A percentile compares a stretch with the other conserved stretches of the same genome.
Evolutionary conservation across 148 eudicot genomes (phyloP).

Genomic region (Tetragonia tetragonoides): DNA sequence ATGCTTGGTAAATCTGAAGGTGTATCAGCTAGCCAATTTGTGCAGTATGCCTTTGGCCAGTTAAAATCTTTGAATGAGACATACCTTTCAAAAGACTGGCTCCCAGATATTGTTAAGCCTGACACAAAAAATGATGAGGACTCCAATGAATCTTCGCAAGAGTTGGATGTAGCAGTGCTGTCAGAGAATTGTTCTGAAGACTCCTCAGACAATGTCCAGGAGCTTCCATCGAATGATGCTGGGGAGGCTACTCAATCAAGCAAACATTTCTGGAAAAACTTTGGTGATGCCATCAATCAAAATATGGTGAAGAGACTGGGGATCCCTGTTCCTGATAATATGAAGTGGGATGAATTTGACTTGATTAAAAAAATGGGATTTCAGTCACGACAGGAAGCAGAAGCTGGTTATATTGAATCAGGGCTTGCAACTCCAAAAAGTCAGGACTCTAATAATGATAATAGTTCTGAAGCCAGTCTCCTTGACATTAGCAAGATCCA

Average conservation of each 20-base stretch:
- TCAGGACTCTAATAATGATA: slow-evolving; percentile 29
- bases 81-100: slow-evolving; percentile 50
- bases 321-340: slow-evolving; percentile 66
- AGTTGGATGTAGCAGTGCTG: slow-evolving; percentile 28
- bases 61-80: slow-evolving; percentile 71
- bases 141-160: slow-evolving; percentile 29
- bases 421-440: slow-evolving; percentile 79
- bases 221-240: slow-evolving; percentile 16
- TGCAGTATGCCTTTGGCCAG: slow-evolving; percentile 84
- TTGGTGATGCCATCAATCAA: slow-evolving; percentile 62
- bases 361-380: slow-evolving; percentile 62
- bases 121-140: slow-evolving; percentile 22
- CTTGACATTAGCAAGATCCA: slow-evolving; percentile 32
- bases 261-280: slow-evolving; percentile 71
- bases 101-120: slow-evolving; percentile 28
- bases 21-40: slow-evolving; percentile 87
- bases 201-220: slow-evolving; percentile 26
- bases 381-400: slow-evolving; percentile 63
- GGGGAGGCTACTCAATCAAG: slow-evolving; percentile 44
- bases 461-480: slow-evolving; percentile 28
- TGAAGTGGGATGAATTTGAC: slow-evolving; percentile 91
- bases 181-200: slow-evolving; percentile 28
- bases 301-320: slow-evolving; percentile 74
- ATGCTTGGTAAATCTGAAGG: slow-evolving; percentile 79
- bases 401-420: slow-evolving; percentile 77